Evolutionary conservation across 2,329 filamentous ascomycete species (phyloP).

Genomic region (Intubia oerlemansii): DNA sequence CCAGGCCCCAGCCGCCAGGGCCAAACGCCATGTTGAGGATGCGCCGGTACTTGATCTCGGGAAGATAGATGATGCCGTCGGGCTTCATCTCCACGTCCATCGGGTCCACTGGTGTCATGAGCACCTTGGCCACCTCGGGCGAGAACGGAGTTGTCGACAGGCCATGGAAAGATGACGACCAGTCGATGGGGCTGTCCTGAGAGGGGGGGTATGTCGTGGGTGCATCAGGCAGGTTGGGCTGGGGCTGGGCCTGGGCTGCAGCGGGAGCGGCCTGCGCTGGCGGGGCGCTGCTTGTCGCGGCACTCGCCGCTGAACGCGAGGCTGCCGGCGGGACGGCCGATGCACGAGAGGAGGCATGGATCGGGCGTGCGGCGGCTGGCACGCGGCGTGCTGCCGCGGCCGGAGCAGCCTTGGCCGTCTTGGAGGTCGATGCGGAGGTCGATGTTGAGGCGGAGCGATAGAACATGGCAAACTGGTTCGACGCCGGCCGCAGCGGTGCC

Average conservation of each 20-base stretch:
- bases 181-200: constrained; percentile 31
- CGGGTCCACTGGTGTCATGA: constrained; percentile 43
- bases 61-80: constrained; percentile 87
- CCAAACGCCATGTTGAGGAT: constrained; percentile 84
- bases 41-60: constrained; percentile 92
- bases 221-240: not conserved
- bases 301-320: no score
- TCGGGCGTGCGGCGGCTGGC: no score
- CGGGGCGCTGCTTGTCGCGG: no score
- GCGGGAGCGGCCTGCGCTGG: not conserved
- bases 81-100: constrained; percentile 92
- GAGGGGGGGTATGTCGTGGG: constrained; percentile 1
- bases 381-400: not conserved
- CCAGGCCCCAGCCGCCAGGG: constrained; percentile 86
- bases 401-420: not conserved
- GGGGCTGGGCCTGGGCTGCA: not conserved
- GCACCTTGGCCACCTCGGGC: constrained; percentile 42
- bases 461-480: no score
- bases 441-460: no score
- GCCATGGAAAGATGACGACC: constrained; percentile 68
- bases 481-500: no score
- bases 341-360: no score
- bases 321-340: no score
- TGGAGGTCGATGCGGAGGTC: not conserved
- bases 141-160: constrained; percentile 51